Evolutionary conservation across 441 rosid species (phyloP), one percentile per base, ranked within the genome.

Genomic region (Pelargonium cotyledonis): DNA sequence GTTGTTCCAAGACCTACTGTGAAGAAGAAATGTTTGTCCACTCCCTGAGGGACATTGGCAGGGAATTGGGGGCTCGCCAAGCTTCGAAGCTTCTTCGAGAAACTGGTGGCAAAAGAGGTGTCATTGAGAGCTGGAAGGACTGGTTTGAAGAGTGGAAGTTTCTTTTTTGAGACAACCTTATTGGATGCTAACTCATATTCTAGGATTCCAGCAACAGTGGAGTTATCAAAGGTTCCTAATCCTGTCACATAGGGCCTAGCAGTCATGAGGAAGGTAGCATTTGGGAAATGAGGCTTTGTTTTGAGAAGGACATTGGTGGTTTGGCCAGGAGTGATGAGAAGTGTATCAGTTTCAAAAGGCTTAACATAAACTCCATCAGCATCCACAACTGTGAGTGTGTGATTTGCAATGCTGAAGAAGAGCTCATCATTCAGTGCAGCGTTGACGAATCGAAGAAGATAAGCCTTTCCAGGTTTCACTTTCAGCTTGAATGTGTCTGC

Each of bases 321-420:
- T 70, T 85, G 86, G 65, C 91, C 94, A 0, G 91, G 91, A 3
- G 91, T 85, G 1, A 88, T 71, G 3, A 88, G 60, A 60, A 88
- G 76, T 5, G 85, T 66, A 6, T 72, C 68, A 11, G 83, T 80
- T 11, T 70, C 14, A 72, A 85, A 82, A 35, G 89, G 89, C 31
- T 82, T 85, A 0, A 88, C 77, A 74, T 86, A 88, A 58, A 72
- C 79, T 6, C 89, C 91, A 14, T 88, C 94, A 18, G 85, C 75
- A 53, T 88, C 86, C 0, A 88, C 89, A 9, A 86, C 83, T 12
- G 81, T 85, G 78, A 88, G 40, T 60, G 78, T 79, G 69, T 86
- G 93, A 74, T 88, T 85, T 8, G 93, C 89, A 0, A 88, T 69
- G 10, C 71, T 79, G 49, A 82, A 88, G 80, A 76, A 88, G 75